Conservation (phyloP, 176 grass and related monocot genomes). For the Juncus inflexus region DNA sequence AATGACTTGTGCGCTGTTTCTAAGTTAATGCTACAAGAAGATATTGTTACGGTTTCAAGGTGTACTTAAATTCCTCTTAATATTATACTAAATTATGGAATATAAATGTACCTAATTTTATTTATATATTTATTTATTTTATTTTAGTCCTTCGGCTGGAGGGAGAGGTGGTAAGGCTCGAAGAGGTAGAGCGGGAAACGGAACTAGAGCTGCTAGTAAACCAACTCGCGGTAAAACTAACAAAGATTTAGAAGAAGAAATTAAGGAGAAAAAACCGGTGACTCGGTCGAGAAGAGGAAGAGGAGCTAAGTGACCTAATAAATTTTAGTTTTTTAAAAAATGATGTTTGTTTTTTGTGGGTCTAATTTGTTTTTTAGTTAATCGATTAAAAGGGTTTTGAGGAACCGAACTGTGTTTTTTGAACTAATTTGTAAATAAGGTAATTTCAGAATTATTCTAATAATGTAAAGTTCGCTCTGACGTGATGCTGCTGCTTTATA, state of each 20-base stretch:
- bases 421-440: too few relatives aligned
- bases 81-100: slow-evolving; percentile 2
- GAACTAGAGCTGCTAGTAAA: background rate
- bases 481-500: too few relatives aligned
- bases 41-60: slow-evolving; percentile 33
- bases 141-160: slow-evolving; percentile 13
- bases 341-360: background rate
- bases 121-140: background rate
- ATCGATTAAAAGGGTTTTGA: background rate
- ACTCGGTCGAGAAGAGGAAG: slow-evolving; percentile 15
- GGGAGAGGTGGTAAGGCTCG: slow-evolving; percentile 11
- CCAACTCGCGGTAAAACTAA: slow-evolving; percentile 7
- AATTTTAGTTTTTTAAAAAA: background rate
- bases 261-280: background rate
- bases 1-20: slow-evolving; percentile 38
- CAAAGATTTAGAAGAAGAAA: background rate
- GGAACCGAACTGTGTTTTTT: too few relatives aligned
- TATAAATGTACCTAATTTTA: background rate
- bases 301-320: slow-evolving; percentile 18
- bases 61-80: slow-evolving; percentile 23
- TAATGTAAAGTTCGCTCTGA: too few relatives aligned
- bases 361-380: background rate
- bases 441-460: too few relatives aligned
- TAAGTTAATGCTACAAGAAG: slow-evolving; percentile 52
- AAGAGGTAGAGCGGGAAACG: slow-evolving; percentile 12